Conservation (phyloP, 2,329 filamentous ascomycete genomes). For the Botrytis fabae region DNA sequence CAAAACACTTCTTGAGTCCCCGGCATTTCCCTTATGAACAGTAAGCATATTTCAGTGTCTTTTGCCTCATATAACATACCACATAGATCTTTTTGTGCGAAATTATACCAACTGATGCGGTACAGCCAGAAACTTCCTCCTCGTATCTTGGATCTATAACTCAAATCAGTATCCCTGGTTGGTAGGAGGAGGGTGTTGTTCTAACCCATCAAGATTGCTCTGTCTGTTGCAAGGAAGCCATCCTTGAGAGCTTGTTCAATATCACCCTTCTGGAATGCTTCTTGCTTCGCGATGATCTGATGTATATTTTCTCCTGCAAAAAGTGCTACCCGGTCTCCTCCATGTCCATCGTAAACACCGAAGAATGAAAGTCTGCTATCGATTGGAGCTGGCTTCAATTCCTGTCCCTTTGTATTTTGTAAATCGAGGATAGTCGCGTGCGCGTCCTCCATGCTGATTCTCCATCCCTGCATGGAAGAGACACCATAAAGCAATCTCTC, state of each 20-base stretch:
- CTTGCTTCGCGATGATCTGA: slow-evolving; percentile 92
- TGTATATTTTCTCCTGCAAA: slow-evolving; percentile 93
- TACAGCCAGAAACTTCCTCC: slow-evolving; percentile 97
- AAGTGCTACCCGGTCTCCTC: slow-evolving; percentile 91
- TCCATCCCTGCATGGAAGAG: slow-evolving; percentile 99
- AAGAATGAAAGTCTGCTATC: slow-evolving; percentile 85
- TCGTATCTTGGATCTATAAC: slow-evolving; percentile 92
- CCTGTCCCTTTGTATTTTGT: slow-evolving; percentile 57
- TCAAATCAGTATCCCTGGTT: slow-evolving; percentile 30
- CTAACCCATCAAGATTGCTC: slow-evolving; percentile 91
- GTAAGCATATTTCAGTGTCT: slow-evolving; percentile 35
- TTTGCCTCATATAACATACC: slow-evolving; percentile 60
- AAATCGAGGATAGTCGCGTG: slow-evolving; percentile 90
- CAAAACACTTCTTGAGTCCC: slow-evolving; percentile 91
- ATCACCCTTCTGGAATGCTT: slow-evolving; percentile 86
- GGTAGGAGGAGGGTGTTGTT: slow-evolving; percentile 15
- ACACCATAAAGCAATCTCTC: slow-evolving; percentile 90
- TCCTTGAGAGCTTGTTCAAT: slow-evolving; percentile 97
- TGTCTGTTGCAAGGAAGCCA: slow-evolving; percentile 92
- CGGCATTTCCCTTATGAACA: slow-evolving; percentile 80
- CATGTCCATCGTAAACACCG: slow-evolving; percentile 96
- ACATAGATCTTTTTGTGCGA: slow-evolving; percentile 92
- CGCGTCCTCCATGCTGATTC: slow-evolving; percentile 99
- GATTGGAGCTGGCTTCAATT: slow-evolving; percentile 58
- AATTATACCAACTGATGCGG: slow-evolving; percentile 86